Conservation (phyloP, 1,284 basidiomycete species). For the Leccinum variabile region DNA sequence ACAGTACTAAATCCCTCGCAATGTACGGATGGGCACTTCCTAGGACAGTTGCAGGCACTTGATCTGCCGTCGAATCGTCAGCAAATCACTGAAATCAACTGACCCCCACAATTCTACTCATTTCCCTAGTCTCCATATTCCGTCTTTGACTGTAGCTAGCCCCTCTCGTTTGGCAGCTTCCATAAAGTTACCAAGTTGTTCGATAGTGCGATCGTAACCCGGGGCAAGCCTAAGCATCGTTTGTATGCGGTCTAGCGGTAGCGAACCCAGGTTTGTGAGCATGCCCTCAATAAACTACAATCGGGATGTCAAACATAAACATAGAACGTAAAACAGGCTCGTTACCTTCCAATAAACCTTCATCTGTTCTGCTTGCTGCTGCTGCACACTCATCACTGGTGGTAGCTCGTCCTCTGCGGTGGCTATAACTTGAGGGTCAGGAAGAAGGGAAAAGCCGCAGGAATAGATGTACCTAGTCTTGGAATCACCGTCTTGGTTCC, state of each 20-base stretch:
- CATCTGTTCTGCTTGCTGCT: constrained; percentile 83
- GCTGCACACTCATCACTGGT: constrained; percentile 58
- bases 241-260: constrained; percentile 77
- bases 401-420: constrained; percentile 46
- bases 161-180: constrained; percentile 77
- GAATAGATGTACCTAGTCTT: constrained; percentile 37
- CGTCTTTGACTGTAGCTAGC: constrained; percentile 67
- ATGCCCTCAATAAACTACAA: constrained; percentile 80
- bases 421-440: constrained; percentile 21
- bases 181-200: constrained; percentile 77
- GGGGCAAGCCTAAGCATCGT: constrained; percentile 80
- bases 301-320: constrained; percentile 7
- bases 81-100: background rate
- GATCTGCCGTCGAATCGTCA: background rate
- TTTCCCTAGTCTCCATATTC: constrained; percentile 67
- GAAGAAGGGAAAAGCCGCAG: background rate
- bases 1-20: background rate
- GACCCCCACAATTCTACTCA: constrained; percentile 4
- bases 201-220: constrained; percentile 72
- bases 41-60: background rate
- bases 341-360: constrained; percentile 81
- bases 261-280: constrained; percentile 77
- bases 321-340: background rate
- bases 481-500: constrained; percentile 24
- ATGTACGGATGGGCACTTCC: background rate